Conservation (phyloP, 2,329 filamentous ascomycete species). For the Celoporthe dispersa region DNA sequence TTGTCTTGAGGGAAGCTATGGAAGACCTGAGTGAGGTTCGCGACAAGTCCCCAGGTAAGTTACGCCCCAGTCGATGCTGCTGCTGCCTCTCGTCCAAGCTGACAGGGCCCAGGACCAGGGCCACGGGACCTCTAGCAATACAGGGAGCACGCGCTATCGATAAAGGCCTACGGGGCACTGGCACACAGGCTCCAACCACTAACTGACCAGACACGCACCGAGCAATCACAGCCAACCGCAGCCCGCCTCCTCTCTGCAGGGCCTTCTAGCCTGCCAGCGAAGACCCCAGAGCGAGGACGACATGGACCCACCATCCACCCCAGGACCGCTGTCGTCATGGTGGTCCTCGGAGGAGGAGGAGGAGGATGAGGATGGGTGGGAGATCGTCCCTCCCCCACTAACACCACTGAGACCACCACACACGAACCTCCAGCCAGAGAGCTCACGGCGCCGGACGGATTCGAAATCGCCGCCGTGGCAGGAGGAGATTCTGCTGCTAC, state of each 20-base stretch:
- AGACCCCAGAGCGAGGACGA: not conserved
- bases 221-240: slow-evolving; percentile 5
- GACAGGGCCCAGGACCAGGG: slow-evolving; percentile 11
- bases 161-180: slow-evolving; percentile 6
- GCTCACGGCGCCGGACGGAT: not conserved
- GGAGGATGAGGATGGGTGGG: slow-evolving; percentile 23
- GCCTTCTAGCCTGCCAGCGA: slow-evolving; percentile 9
- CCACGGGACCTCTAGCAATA: not conserved
- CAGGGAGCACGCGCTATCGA: slow-evolving; percentile 20
- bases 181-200: not conserved
- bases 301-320: slow-evolving; percentile 13
- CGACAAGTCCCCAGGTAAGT: not conserved
- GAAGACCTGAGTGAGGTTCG: not conserved
- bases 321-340: slow-evolving; percentile 18
- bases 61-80: not conserved
- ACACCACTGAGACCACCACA: not conserved
- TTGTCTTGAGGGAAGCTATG: slow-evolving; percentile 15
- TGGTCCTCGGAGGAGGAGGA: slow-evolving; percentile 4
- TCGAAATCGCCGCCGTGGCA: not conserved
- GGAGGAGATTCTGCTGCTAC: not conserved
- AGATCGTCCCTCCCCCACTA: slow-evolving; percentile 14
- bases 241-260: not conserved
- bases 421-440: not conserved
- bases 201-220: not conserved
- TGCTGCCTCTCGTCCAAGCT: not conserved